Conservation (phyloP, 192 early-diverging fungal species). For the Backusella macrospora region DNA sequence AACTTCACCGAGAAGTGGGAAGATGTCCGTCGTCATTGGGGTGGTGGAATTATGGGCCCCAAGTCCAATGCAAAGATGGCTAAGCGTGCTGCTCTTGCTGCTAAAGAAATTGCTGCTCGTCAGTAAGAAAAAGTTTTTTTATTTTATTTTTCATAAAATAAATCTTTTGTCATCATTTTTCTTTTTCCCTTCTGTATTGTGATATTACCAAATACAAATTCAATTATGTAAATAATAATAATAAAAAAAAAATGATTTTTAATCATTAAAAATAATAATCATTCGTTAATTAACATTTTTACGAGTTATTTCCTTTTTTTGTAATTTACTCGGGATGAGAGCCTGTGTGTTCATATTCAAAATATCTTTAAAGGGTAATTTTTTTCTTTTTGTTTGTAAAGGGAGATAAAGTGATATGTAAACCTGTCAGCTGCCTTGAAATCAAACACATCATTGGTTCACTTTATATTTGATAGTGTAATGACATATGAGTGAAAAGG, state of each 20-base stretch:
- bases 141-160: neutral
- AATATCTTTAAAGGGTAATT: neutral
- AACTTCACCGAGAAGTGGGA: constrained; percentile 97
- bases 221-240: constrained; percentile 1
- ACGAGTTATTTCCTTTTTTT: neutral
- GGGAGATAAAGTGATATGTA: neutral
- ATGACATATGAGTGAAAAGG: neutral
- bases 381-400: neutral
- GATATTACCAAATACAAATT: neutral
- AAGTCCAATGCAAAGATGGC: constrained; percentile 85
- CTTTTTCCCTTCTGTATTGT: neutral
- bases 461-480: neutral
- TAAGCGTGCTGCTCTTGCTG: constrained; percentile 69
- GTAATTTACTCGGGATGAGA: too few species aligned
- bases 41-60: constrained; percentile 97
- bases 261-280: neutral
- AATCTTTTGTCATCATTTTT: neutral
- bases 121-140: constrained; percentile 33
- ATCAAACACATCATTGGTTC: neutral
- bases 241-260: too few species aligned
- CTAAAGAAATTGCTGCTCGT: constrained; percentile 47
- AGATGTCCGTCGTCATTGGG: constrained; percentile 89
- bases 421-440: neutral
- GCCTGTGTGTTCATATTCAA: too few species aligned
- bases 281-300: neutral